Conservation (phyloP, 225 moss, liverwort and hornwort species). For the Antitrichia curtipendula region DNA sequence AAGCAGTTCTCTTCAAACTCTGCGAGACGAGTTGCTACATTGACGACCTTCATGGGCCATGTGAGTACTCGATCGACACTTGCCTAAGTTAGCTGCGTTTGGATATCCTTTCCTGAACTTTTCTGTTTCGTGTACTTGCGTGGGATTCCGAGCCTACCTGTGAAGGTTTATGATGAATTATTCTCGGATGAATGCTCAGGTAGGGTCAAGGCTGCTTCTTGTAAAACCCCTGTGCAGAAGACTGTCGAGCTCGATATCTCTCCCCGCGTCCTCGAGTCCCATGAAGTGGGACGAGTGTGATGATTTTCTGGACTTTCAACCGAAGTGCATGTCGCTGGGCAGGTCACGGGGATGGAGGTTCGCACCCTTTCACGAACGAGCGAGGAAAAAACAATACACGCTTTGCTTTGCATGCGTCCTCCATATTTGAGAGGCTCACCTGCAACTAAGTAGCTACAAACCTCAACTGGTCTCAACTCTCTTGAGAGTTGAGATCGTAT, state of each 20-base stretch:
- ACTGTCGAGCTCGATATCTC: conserved; percentile 15
- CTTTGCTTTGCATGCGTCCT: conserved; percentile 27
- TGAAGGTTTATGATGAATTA: neutral
- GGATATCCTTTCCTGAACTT: neutral
- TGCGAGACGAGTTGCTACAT: conserved; percentile 18
- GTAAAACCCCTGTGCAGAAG: conserved; percentile 14
- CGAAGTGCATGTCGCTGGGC: conserved; percentile 15
- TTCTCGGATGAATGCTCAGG: neutral
- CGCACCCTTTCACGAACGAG: neutral
- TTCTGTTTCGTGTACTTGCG: neutral
- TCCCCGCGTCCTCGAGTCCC: neutral
- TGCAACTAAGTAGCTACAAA: neutral
- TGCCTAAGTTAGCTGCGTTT: neutral
- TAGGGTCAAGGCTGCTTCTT: conserved; percentile 12
- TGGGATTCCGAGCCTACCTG: neutral
- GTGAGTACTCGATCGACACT: neutral
- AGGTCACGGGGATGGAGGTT: conserved; percentile 6
- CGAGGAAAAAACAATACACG: neutral
- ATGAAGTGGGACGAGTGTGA: conserved; percentile 12
- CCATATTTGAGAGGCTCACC: neutral
- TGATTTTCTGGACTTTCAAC: conserved; percentile 9
- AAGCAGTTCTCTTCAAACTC: conserved; percentile 25
- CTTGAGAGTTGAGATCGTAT: neutral
- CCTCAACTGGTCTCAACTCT: neutral
- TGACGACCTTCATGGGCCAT: conserved; percentile 24